Base-by-base conservation (phyloP, 2,329 filamentous ascomycete species). In the Fusarium vanettenii region DNA sequence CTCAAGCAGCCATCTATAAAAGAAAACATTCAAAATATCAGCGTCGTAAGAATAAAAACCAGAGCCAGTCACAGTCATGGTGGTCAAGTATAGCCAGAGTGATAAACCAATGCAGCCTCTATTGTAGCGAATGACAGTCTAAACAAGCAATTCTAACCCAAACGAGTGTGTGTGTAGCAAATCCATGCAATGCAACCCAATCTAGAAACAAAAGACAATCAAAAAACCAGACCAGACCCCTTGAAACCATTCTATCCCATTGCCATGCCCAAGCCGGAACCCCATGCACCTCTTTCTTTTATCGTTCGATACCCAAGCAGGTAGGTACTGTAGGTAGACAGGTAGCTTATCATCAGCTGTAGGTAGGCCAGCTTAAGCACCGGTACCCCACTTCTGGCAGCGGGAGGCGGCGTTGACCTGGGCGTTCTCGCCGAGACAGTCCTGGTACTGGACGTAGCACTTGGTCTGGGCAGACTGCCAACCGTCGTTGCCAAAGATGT, bases 371-470 rank as follows among this genome's bases (percentile, higher is more conserved):
- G 3, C 63, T 60, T 74, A 79, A 41, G 76, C 41, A 72, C 81
- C 69, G 10, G 66, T 65, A 41, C 81, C 81, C 70, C 79, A 87
- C 55, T 68, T 81, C 41, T 73, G 76, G 79, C 87, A 89, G 75
- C 86, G 84, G 37, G 80, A 78, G 9, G 71, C 72, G 6, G 80
- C 82, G 45, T 81, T 81, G 33, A 85, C 80, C 14, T 80, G 74
- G 69, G 76, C 79, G 79, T 90, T 89, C 31, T 81, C 79, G 16
- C 41, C 57, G 68, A 88, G 75, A 71, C 88, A 90, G 76, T 89
- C 87, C 5, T 73, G 72, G 75, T 87, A 87, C 82, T 90, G 88
- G 22, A 82, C 80, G 67, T 83, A 80, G 79, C 88, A 90, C 79
- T 88, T 87, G 63, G 74, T 78, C 52, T 73, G 71, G n/a, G 81